Base-by-base conservation (phyloP, 305 asterid species). In the Striga hermonthica region DNA sequence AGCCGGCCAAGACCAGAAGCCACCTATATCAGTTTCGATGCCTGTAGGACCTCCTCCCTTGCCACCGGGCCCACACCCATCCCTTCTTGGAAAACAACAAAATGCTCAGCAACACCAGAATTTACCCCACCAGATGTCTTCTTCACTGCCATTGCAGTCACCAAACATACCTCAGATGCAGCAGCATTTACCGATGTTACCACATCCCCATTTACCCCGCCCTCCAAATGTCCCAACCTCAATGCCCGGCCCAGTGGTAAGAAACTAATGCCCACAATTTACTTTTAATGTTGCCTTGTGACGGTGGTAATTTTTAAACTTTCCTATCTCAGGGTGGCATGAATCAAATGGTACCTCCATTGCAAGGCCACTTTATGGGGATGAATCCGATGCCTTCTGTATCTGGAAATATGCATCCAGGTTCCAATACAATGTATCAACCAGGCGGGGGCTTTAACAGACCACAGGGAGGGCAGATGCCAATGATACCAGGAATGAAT, bases 51-150 rank as follows among this genome's bases (percentile, higher is more conserved):
- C 90, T 37, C 99, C 97, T 58, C 97, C 99, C 62, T 87, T 93
- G 67, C 97, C 96, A 50, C 97, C 97, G 59, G 99, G 96, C 72
- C 97, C 97, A 12, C 99, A 90, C 59, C 97, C 99, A 72, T 93
- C 99, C 69, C 92, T 84, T 73, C 85, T 85, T 11, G 80, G 82
- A 69, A 90, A 84, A 76, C 95, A 86, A 74, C 97, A 88, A 72
- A 82, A 86, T 75, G 40, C 80, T 70, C 96, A 79, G 55, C 96
- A 85, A 59, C 96, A 85, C 71, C 96, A 85, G 64, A 74, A 79
- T 15, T 68, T 80, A 53, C 83, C 76, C 67, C 83, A 75, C 67
- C 95, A 80, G 68, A 88, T 81, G 55, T 83, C 82, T 79, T 75
- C 84, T 41, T 72, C 87, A 56, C 50, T 78, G 82, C 86, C 89